Evolutionary conservation across 495 filamentous ascomycete species (phyloP).

Genomic region (Diplogelasinospora grovesii): DNA sequence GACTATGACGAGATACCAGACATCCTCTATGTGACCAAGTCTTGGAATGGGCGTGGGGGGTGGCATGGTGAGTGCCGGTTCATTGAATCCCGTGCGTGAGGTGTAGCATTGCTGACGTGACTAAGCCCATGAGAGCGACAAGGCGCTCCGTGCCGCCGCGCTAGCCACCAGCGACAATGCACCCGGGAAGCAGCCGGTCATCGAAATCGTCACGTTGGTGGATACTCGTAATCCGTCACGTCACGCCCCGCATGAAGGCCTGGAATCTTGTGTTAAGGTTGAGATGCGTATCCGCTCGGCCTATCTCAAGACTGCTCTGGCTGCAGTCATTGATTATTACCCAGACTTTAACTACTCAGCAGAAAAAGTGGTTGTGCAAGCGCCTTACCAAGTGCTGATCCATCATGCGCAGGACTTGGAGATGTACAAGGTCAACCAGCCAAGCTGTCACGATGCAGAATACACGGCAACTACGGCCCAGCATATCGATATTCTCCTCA

Average conservation of each 20-base stretch:
- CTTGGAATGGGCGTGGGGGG: conserved; percentile 12
- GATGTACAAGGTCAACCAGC: conserved; percentile 28
- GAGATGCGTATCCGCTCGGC: conserved; percentile 33
- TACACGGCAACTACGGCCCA: conserved; percentile 24
- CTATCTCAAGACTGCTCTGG: conserved; percentile 32
- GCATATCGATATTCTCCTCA: conserved; percentile 35
- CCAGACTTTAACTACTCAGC: conserved; percentile 19
- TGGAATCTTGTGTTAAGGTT: too few relatives aligned
- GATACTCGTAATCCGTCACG: too few relatives aligned
- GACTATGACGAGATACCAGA: conserved; percentile 25
- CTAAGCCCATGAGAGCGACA: conserved; percentile 22
- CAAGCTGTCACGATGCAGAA: conserved; percentile 23
- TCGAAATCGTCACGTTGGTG: conserved; percentile 31
- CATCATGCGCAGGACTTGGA: conserved; percentile 28
- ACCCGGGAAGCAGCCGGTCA: conserved; percentile 21
- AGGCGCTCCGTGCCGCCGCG: conserved; percentile 19
- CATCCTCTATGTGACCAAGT: conserved; percentile 25
- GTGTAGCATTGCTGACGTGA: neutral
- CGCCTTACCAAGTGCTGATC: conserved; percentile 31
- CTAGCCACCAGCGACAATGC: conserved; percentile 4
- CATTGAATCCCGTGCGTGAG: neutral
- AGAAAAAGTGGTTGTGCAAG: conserved; percentile 21
- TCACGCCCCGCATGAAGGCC: too few relatives aligned
- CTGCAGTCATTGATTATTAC: conserved; percentile 34
- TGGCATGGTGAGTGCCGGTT: conserved; percentile 1